phyloP scores from a whole-genome alignment of 2,329 filamentous ascomycete species.

The Trichoderma gracile region DNA sequence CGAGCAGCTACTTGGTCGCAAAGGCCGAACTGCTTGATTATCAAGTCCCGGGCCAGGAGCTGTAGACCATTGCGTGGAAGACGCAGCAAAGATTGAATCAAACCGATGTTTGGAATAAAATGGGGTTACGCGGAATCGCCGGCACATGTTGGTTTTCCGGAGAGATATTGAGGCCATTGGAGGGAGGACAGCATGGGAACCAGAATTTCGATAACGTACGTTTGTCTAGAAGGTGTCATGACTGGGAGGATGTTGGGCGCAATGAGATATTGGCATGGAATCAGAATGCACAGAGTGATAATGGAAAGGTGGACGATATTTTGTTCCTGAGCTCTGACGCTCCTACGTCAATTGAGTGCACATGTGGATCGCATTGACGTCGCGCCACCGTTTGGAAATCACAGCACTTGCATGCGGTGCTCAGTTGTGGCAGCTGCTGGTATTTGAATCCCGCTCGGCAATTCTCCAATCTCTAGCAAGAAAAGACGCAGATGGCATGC shows the following conservation, averaged over 20 bases:
- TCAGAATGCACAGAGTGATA: constrained; percentile 13
- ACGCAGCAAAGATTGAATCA: constrained; percentile 20
- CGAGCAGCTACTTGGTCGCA: constrained; percentile 31
- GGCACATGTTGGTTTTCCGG: constrained; percentile 16
- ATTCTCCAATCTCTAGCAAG: too few relatives aligned
- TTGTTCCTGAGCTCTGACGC: not conserved
- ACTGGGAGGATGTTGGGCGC: constrained; percentile 18
- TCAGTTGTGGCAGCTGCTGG: not conserved
- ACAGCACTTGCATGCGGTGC: too few relatives aligned
- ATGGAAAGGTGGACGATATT: not conserved
- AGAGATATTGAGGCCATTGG: constrained; percentile 3
- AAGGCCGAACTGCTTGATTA: constrained; percentile 27
- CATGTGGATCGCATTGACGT: not conserved
- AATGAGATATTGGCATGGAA: constrained; percentile 18
- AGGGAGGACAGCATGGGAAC: constrained; percentile 8
- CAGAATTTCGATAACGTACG: constrained; percentile 18
- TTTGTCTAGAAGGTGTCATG: constrained; percentile 19
- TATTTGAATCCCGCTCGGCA: too few relatives aligned
- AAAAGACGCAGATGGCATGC: not conserved
- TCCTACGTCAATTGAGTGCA: not conserved
- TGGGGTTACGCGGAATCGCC: constrained; percentile 5
- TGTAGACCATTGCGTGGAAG: constrained; percentile 27
- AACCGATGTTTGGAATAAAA: constrained; percentile 19
- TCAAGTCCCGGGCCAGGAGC: constrained; percentile 31
- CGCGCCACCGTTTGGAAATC: not conserved